Evolutionary conservation across 73 alveolate species (phyloP), one percentile per base, ranked within the genome.

Genomic region (Paramecium primaurelia): DNA sequence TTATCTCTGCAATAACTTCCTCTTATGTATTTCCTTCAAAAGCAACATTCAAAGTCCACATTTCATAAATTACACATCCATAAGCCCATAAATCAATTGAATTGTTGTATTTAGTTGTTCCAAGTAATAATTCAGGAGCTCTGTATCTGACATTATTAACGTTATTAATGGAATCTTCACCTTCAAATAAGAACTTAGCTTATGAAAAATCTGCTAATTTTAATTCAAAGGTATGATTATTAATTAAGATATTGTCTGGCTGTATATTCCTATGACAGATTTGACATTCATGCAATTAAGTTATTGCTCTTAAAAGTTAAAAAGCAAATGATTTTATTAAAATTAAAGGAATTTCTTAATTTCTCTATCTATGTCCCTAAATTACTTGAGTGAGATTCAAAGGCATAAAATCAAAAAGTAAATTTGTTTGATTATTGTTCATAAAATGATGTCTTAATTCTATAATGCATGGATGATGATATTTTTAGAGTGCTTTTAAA

Each of bases 61-160:
- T 92, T 71, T 97, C 99, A 26, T 98, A 98, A 44, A 97, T 92
- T 9, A 96, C 98, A 90, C 99, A 96, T 6, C 99, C 98, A 18
- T 86, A 93, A 14, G 97, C 92, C 99, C 99, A 97, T 16, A 97
- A 93, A 92, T 97, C 99, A n/a, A 96, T 95, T 8, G 95, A 92
- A 26, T 95, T 28, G 0, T 93, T 71, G 75, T 96, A 96, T 26
- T 88, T 96, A 5, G 88, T 83, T 40, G 96, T 83, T 38, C 97
- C 98, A 64, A 96, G 93, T 92, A 96, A 95, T 26, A 96, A 75
- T 68, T 96, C 98, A 20, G 98, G 98, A 10, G 98, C 97, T 59
- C 98, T 77, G 58, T 95, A 96, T 93, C 86, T 95, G 9, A 97
- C 75, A 20, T 96, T 83, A 93, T 97, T 93, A 44, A 96, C 94